A percentile compares a stretch with the other conserved stretches of the same genome.
phyloP scores from a whole-genome alignment of 2,329 filamentous ascomycete species.

The Sarocladiaceae sp. region DNA sequence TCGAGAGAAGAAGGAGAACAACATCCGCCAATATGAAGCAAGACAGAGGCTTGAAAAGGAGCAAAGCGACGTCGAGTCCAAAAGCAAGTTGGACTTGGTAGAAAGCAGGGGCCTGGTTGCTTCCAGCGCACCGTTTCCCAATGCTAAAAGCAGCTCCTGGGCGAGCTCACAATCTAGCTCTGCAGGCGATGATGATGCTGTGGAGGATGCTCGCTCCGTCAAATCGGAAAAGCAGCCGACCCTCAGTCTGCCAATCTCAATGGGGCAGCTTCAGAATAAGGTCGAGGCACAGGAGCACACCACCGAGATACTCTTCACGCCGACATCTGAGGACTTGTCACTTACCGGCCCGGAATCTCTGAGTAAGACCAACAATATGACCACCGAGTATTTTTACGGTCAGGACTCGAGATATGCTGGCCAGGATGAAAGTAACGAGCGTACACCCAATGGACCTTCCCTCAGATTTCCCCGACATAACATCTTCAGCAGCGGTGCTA shows the following conservation, averaged over 20 bases:
- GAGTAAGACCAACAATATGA: not conserved
- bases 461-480: conserved; percentile 3
- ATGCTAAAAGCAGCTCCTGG: conserved; percentile 16
- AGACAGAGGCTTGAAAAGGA: conserved; percentile 31
- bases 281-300: not conserved
- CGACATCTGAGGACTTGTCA: not conserved
- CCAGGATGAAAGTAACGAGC: conserved; percentile 4
- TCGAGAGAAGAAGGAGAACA: conserved; percentile 58
- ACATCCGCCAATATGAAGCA: conserved; percentile 36
- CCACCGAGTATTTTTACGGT: not conserved
- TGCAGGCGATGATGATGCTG: conserved; percentile 1
- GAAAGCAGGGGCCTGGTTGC: conserved; percentile 30
- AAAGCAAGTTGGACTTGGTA: conserved; percentile 21
- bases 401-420: not conserved
- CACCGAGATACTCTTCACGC: conserved; percentile 2
- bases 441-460: not conserved
- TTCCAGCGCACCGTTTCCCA: conserved; percentile 33
- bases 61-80: conserved; percentile 17
- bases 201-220: not conserved
- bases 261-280: not conserved
- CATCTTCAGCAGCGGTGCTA: conserved; percentile 13
- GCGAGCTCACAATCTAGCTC: conserved; percentile 12
- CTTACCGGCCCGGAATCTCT: conserved; percentile 1
- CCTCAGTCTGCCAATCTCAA: not conserved
- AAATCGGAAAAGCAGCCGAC: not conserved